These are phyloP conservation scores for Spongospora subterranea DNA, from an alignment of 208 protist genomes.

Conservation along the genomic window DNA sequence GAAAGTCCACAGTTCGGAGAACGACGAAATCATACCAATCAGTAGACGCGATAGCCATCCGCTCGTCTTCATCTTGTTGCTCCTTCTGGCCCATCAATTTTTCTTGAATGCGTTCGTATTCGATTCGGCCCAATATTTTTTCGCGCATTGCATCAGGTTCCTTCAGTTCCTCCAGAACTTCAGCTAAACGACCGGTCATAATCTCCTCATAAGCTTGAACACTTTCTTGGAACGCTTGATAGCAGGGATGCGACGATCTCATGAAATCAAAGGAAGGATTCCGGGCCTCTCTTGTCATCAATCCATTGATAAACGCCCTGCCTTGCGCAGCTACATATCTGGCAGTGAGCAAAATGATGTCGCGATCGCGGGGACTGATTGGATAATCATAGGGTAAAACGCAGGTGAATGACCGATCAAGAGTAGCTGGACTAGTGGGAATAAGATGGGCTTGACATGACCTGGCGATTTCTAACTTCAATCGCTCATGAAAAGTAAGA, in stretches of 20 bases:
- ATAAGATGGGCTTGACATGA: slow-evolving; percentile 32
- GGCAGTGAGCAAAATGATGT: slow-evolving; percentile 27
- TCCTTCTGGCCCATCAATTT: background rate
- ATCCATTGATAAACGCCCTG: slow-evolving; percentile 9
- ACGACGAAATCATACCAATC: slow-evolving; percentile 50
- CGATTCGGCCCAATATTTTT: slow-evolving; percentile 40
- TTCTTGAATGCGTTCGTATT: slow-evolving; percentile 44
- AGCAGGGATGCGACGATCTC: slow-evolving; percentile 24
- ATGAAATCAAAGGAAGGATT: slow-evolving; percentile 31
- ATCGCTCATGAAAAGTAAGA: background rate
- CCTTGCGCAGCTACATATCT: slow-evolving; percentile 14
- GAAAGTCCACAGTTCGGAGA: slow-evolving; percentile 43
- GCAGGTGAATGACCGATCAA: background rate
- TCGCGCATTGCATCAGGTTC: background rate
- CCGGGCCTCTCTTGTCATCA: slow-evolving; percentile 27
- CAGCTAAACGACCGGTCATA: background rate
- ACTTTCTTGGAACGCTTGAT: background rate
- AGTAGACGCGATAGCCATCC: background rate
- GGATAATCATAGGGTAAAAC: background rate
- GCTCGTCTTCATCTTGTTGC: background rate
- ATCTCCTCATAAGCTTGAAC: slow-evolving; percentile 17
- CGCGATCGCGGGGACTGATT: background rate
- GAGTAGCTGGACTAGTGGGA: background rate
- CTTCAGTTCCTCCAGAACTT: background rate
- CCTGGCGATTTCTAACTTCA: slow-evolving; percentile 23